Conservation (phyloP, 345 rosid species). For the Brassica juncea region DNA sequence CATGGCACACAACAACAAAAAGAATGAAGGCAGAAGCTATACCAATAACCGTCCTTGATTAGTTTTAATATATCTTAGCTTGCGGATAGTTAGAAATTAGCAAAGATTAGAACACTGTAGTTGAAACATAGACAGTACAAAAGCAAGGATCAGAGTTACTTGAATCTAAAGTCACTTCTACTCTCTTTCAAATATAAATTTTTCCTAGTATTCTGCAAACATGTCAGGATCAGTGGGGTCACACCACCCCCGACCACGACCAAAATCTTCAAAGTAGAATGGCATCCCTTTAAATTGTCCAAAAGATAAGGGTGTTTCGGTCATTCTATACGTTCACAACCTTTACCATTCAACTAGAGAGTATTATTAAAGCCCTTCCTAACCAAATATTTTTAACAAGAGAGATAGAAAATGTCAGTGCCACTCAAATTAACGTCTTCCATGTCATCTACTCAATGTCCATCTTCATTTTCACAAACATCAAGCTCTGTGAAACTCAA, state of each 20-base stretch:
- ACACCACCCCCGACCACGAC: constrained; percentile 26
- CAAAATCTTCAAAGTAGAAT: constrained; percentile 42
- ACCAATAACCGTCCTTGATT: background rate
- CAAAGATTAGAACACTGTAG: constrained; percentile 25
- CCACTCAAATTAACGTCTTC: constrained; percentile 35
- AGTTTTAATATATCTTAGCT: background rate
- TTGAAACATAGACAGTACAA: constrained; percentile 26
- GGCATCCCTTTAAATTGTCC: constrained; percentile 44
- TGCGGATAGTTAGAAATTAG: constrained; percentile 1
- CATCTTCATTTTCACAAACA: constrained; percentile 49
- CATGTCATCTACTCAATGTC: constrained; percentile 26
- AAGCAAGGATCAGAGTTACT: constrained; percentile 37
- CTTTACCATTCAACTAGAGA: constrained; percentile 25
- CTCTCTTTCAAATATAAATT: constrained; percentile 30
- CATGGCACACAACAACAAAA: background rate
- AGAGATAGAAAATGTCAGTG: constrained; percentile 32
- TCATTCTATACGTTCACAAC: constrained; percentile 5
- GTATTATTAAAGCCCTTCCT: constrained; percentile 17
- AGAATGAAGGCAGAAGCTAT: background rate
- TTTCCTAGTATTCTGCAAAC: constrained; percentile 36
- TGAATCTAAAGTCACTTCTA: constrained; percentile 38
- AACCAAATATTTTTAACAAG: constrained; percentile 12
- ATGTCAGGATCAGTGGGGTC: constrained; percentile 39
- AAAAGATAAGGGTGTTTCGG: constrained; percentile 46
- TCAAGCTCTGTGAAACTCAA: constrained; percentile 58